Conservation (phyloP, 2,329 filamentous ascomycete genomes). For the Monilinia aucupariae region DNA sequence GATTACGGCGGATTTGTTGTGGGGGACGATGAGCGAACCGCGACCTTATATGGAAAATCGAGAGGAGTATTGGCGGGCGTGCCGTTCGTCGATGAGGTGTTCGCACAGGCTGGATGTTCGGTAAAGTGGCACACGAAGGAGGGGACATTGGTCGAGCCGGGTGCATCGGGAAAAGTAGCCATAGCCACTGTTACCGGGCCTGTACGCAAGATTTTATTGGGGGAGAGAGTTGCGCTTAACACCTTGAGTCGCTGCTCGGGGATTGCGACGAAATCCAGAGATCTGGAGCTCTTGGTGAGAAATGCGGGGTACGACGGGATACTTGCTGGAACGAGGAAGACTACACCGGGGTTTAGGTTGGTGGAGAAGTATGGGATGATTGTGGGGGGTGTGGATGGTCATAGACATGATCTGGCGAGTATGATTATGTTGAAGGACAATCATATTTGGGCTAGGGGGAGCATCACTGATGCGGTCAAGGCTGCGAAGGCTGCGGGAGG, state of each 20-base stretch:
- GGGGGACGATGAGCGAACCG: slow-evolving; percentile 59
- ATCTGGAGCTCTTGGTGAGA: slow-evolving; percentile 51
- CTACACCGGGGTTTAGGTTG: slow-evolving; percentile 87
- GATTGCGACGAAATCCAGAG: slow-evolving; percentile 65
- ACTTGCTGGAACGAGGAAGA: slow-evolving; percentile 93
- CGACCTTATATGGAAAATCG: slow-evolving; percentile 65
- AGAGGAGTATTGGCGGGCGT: slow-evolving; percentile 80
- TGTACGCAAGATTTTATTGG: slow-evolving; percentile 70
- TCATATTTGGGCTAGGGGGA: slow-evolving; percentile 86
- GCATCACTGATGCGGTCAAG: slow-evolving; percentile 77
- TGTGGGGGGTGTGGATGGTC: slow-evolving; percentile 84
- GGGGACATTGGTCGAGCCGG: slow-evolving; percentile 62
- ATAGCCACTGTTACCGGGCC: slow-evolving; percentile 84
- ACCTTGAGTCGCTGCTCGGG: slow-evolving; percentile 86
- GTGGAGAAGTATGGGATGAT: slow-evolving; percentile 99
- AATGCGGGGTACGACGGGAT: slow-evolving; percentile 71
- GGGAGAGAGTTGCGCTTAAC: slow-evolving; percentile 89
- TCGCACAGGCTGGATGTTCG: slow-evolving; percentile 81
- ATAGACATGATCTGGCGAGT: slow-evolving; percentile 81
- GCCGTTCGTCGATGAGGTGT: slow-evolving; percentile 94
- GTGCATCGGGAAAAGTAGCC: slow-evolving; percentile 45
- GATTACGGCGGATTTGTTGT: slow-evolving; percentile 98
- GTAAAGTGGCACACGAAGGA: slow-evolving; percentile 84
- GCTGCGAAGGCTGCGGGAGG: slow-evolving; percentile 81
- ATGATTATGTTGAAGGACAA: slow-evolving; percentile 99